Evolutionary conservation across 805 yeast genomes (phyloP).

Genomic region (Scheffersomyces amazonensis): DNA sequence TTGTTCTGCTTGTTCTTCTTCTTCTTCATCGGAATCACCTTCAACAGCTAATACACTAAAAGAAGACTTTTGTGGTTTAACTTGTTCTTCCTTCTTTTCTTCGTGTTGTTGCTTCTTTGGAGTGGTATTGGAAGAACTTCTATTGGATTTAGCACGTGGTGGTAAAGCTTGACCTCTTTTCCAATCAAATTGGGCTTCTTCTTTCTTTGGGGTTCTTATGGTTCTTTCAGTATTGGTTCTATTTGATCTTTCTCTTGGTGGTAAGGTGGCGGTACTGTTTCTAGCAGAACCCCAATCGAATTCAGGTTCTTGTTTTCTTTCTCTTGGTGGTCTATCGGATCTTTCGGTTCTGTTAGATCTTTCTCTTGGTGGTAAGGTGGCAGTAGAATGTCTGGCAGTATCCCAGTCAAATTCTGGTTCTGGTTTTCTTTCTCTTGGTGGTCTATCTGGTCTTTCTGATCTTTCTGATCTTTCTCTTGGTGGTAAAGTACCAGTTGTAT

Average conservation of each 20-base stretch:
- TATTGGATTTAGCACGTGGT: constrained; percentile 8
- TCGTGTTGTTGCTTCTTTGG: constrained; percentile 9
- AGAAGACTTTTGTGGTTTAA: constrained; percentile 32
- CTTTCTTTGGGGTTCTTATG: constrained; percentile 24
- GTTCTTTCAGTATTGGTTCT: constrained; percentile 36
- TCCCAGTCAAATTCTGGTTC: constrained; percentile 65
- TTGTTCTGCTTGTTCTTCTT: constrained; percentile 14
- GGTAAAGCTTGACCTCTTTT: constrained; percentile 34
- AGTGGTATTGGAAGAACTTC: constrained; percentile 2
- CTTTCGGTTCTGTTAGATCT: constrained; percentile 20
- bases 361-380: constrained; percentile 37
- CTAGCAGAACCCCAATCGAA: constrained; percentile 43
- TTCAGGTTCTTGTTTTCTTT: constrained; percentile 35
- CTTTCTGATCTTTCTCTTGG: constrained; percentile 34
- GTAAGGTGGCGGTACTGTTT: constrained; percentile 24
- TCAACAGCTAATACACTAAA: constrained; percentile 32
- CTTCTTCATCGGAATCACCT: constrained; percentile 29
- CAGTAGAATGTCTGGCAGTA: constrained; percentile 38
- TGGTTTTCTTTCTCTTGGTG: constrained; percentile 42
- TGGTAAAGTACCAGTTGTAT: constrained; percentile 28
- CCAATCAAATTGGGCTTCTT: constrained; percentile 35
- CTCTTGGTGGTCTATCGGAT: constrained; percentile 18
- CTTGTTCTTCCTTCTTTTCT: constrained; percentile 16
- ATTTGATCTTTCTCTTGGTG: constrained; percentile 30
- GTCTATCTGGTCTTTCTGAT: constrained; percentile 29